A percentile compares a stretch with the other conserved stretches of the same genome.
Conservation (phyloP, 768 basidiomycete genomes). For the Trametes gibbosa region DNA sequence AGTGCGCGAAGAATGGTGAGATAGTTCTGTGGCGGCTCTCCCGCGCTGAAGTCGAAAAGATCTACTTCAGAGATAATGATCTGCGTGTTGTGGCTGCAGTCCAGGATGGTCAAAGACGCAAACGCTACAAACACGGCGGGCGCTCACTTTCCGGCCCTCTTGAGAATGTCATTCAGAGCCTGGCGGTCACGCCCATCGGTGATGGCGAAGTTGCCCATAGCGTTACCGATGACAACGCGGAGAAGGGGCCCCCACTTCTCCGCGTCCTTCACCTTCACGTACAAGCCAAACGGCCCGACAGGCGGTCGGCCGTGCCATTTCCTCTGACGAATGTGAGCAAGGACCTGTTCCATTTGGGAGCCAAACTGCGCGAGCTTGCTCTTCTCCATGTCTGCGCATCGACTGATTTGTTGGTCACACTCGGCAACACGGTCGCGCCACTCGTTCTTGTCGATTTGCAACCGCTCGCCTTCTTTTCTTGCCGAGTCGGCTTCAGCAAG, state of each 20-base stretch:
- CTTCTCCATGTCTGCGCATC: conserved; percentile 48
- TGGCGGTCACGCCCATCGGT: conserved; percentile 64
- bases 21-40: conserved; percentile 63
- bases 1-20: conserved; percentile 81
- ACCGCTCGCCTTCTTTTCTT: neutral
- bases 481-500: neutral
- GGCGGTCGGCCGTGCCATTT: conserved; percentile 67
- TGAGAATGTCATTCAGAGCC: conserved; percentile 55
- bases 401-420: conserved; percentile 48
- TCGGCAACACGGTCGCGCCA: conserved; percentile 41
- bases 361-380: conserved; percentile 66
- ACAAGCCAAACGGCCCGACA: conserved; percentile 76
- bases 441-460: conserved; percentile 31
- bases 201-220: conserved; percentile 71
- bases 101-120: conserved; percentile 7
- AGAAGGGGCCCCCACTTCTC: conserved; percentile 65
- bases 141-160: conserved; percentile 61
- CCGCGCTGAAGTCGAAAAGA: conserved; percentile 73
- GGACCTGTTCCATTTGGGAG: conserved; percentile 52
- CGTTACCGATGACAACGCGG: conserved; percentile 52
- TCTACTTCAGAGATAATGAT: conserved; percentile 72
- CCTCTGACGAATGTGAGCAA: conserved; percentile 48
- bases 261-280: conserved; percentile 71
- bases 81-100: conserved; percentile 39
- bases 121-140: neutral